Percentiles rank a stretch among this genome's conserved stretches.
Conservation (phyloP, 2,329 filamentous ascomycete genomes). For the Nannizzia gypsea region DNA sequence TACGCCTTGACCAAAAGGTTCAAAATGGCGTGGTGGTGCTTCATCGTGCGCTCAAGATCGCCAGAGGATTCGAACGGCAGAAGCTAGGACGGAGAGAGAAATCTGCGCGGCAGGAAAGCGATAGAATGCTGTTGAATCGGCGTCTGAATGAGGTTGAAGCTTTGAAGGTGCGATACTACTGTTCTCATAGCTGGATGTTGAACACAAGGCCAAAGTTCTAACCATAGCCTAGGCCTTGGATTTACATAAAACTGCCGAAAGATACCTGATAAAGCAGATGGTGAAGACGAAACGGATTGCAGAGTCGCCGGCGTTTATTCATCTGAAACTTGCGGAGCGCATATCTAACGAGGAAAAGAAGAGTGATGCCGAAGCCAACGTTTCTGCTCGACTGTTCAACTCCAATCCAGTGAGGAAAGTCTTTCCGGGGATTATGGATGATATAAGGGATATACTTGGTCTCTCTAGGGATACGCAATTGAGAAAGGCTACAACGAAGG, state of each 20-base stretch:
- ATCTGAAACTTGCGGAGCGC: constrained; percentile 23
- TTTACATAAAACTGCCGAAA: constrained; percentile 37
- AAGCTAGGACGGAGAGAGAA: constrained; percentile 51
- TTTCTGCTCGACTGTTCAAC: constrained; percentile 48
- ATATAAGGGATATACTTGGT: constrained; percentile 30
- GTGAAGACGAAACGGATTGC: constrained; percentile 46
- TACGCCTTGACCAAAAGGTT: constrained; percentile 37
- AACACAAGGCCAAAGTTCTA: not conserved
- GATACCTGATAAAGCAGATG: constrained; percentile 46
- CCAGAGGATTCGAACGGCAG: constrained; percentile 51
- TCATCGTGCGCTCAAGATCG: constrained; percentile 44
- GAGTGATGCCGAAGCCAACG: constrained; percentile 43
- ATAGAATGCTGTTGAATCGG: constrained; percentile 31
- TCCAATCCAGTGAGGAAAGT: constrained; percentile 47
- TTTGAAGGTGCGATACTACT: constrained; percentile 38
- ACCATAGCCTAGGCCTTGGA: constrained; percentile 36
- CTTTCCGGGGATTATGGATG: constrained; percentile 36
- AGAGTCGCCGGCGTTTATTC: constrained; percentile 38
- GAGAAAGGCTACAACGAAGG: constrained; percentile 6
- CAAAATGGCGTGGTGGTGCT: constrained; percentile 41
- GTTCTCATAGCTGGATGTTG: not conserved
- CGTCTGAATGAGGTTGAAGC: constrained; percentile 45
- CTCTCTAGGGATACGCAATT: not conserved
- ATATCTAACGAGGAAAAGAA: constrained; percentile 22
- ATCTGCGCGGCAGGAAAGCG: constrained; percentile 36